These are phyloP conservation scores for Cutaneotrichosporon daszewskae DNA, from an alignment of 1,284 basidiomycete genomes.

Conservation along the genomic window DNA sequence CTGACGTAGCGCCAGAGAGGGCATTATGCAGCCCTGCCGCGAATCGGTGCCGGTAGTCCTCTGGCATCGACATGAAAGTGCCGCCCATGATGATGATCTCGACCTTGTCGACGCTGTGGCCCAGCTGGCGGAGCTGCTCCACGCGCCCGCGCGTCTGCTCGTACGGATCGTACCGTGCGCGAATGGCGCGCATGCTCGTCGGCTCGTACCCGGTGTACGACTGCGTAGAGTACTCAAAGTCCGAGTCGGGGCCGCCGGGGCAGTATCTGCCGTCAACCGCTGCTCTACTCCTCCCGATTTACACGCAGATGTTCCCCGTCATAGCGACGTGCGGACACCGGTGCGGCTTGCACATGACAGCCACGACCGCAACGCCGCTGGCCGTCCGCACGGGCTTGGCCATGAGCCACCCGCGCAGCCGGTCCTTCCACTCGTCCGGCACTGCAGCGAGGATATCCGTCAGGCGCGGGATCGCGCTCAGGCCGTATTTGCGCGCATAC, in stretches of 20 bases:
- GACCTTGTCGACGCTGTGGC: constrained; percentile 97
- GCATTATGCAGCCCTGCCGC: constrained; percentile 97
- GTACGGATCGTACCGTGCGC: constrained; percentile 96
- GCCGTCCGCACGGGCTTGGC: constrained; percentile 97
- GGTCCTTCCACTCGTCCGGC: constrained; percentile 93
- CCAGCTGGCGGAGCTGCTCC: constrained; percentile 88
- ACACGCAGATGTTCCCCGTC: constrained; percentile 99
- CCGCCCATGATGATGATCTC: constrained; percentile 99
- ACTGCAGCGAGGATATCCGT: constrained; percentile 99
- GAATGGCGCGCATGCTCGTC: constrained; percentile 97
- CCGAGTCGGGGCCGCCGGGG: constrained; percentile 96
- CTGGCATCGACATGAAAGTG: constrained; percentile 98
- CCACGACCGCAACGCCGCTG: constrained; percentile 95
- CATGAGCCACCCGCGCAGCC: constrained; percentile 79
- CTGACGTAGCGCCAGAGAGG: constrained; percentile 86
- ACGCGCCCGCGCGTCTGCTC: constrained; percentile 94
- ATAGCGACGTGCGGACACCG: constrained; percentile 99
- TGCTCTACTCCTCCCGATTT: constrained; percentile 31
- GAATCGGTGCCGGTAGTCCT: constrained; percentile 89
- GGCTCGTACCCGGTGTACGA: constrained; percentile 97
- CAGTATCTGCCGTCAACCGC: constrained; percentile 65
- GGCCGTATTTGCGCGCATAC: constrained; percentile 83
- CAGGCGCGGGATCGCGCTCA: constrained; percentile 79
- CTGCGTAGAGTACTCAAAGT: constrained; percentile 99
- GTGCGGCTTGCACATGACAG: constrained; percentile 99